These are phyloP conservation scores for Boletus sensibilis DNA, from an alignment of 768 basidiomycete species.

Conservation along the genomic window DNA sequence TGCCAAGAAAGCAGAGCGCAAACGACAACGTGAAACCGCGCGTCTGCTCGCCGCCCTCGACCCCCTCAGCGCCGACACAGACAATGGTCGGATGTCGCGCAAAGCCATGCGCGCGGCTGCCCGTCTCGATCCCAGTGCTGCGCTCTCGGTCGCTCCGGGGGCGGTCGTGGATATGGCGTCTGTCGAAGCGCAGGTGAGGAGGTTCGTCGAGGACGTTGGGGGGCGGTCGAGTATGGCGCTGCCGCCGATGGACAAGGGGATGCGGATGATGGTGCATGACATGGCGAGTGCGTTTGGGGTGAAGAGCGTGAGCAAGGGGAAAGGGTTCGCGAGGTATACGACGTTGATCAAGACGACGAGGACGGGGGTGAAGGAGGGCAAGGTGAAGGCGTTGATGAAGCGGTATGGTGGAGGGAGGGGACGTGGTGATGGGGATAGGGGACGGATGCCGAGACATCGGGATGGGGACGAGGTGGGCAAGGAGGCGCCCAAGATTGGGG, in stretches of 20 bases:
- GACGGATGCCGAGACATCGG: constrained; percentile 49
- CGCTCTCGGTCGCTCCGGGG: constrained; percentile 35
- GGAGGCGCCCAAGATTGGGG: constrained; percentile 79
- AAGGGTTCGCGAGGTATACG: constrained; percentile 69
- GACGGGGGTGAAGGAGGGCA: constrained; percentile 62
- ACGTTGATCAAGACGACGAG: constrained; percentile 67
- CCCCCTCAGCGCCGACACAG: constrained; percentile 40
- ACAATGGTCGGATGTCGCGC: constrained; percentile 32
- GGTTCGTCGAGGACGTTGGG: constrained; percentile 60
- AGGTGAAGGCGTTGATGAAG: constrained; percentile 48
- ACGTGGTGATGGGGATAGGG: constrained; percentile 4
- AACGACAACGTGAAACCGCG: constrained; percentile 57
- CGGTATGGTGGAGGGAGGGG: constrained; percentile 25
- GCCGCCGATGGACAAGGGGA: constrained; percentile 75
- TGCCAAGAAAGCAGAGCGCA: constrained; percentile 74
- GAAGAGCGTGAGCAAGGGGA: constrained; percentile 75
- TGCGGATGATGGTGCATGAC: constrained; percentile 74
- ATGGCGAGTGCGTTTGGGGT: constrained; percentile 77
- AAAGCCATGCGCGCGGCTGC: constrained; percentile 66
- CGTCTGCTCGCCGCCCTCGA: constrained; percentile 60
- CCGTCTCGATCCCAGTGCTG: constrained; percentile 42
- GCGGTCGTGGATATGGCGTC: constrained; percentile 62
- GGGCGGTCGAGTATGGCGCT: constrained; percentile 57
- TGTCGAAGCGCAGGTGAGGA: constrained; percentile 67
- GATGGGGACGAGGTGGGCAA: constrained; percentile 91